Evolutionary conservation across 805 yeast genomes (phyloP).

Genomic region (Lipomyces spencermartinsiae): DNA sequence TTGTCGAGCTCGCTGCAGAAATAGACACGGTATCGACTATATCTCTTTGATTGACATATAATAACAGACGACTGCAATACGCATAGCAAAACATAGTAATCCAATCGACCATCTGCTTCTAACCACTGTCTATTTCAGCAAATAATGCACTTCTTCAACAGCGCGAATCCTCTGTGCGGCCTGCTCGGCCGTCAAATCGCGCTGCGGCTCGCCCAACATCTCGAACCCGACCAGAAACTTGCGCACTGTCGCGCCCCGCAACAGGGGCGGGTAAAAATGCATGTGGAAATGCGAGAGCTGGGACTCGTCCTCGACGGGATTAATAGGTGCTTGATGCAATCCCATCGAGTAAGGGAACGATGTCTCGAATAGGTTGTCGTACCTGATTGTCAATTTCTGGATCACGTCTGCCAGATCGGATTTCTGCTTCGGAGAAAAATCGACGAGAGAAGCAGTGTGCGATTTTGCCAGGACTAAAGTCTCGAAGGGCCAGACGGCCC

Average conservation of each 20-base stretch:
- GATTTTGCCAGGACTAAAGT: slow-evolving; percentile 65
- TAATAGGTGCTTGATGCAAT: slow-evolving; percentile 73
- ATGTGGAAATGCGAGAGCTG: slow-evolving; percentile 63
- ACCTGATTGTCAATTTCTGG: slow-evolving; percentile 62
- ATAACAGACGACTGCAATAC: no score
- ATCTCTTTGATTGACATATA: no score
- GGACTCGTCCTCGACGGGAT: slow-evolving; percentile 36
- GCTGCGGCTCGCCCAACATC: slow-evolving; percentile 66
- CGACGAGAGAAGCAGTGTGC: slow-evolving; percentile 58
- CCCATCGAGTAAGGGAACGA: slow-evolving; percentile 85
- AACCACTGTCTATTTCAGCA: not conserved
- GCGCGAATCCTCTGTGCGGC: slow-evolving; percentile 62
- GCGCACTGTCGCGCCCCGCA: slow-evolving; percentile 75
- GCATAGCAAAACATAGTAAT: no score
- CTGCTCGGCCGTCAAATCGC: slow-evolving; percentile 69
- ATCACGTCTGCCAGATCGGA: slow-evolving; percentile 62
- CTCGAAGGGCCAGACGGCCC: slow-evolving; percentile 88
- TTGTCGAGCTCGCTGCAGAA: no score
- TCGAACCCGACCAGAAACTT: slow-evolving; percentile 75
- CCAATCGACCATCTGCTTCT: not conserved
- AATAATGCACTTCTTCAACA: slow-evolving; percentile 26
- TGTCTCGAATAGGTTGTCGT: slow-evolving; percentile 72
- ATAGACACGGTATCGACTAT: no score
- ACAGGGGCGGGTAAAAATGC: slow-evolving; percentile 80
- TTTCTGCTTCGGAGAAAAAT: slow-evolving; percentile 56